A percentile compares a stretch with the other conserved stretches of the same genome.
Evolutionary conservation across 2,329 filamentous ascomycete genomes (phyloP).

Genomic region (Didymella sp.): DNA sequence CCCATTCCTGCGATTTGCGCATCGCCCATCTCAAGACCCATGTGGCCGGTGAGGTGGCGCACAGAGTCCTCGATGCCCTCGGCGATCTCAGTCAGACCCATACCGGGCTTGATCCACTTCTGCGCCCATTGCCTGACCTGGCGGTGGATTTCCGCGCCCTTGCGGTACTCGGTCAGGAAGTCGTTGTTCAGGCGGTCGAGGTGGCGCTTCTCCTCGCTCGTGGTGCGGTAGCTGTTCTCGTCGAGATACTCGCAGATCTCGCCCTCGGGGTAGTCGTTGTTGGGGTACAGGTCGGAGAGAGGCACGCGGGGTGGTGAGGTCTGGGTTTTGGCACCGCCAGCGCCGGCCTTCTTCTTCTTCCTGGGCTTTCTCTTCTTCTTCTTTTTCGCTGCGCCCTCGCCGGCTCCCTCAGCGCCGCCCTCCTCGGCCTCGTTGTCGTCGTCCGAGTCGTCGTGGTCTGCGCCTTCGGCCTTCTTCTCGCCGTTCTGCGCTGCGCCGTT

Average conservation of each 20-base stretch:
- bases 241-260: constrained; percentile 79
- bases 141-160: constrained; percentile 87
- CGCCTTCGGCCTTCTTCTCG: constrained; percentile 53
- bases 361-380: constrained; percentile 85
- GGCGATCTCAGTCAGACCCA: constrained; percentile 80
- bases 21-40: constrained; percentile 79
- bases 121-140: constrained; percentile 86
- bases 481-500: constrained; percentile 41
- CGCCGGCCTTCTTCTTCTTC: constrained; percentile 68
- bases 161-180: constrained; percentile 80
- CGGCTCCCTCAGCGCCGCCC: constrained; percentile 45
- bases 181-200: constrained; percentile 81
- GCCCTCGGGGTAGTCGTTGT: constrained; percentile 75
- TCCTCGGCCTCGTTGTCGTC: constrained; percentile 62
- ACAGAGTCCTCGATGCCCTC: constrained; percentile 88
- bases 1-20: constrained; percentile 81
- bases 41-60: constrained; percentile 76
- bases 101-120: constrained; percentile 80
- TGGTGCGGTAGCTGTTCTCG: constrained; percentile 80
- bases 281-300: constrained; percentile 75
- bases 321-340: constrained; percentile 68
- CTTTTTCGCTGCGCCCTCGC: constrained; percentile 65
- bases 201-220: constrained; percentile 83
- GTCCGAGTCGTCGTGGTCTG: constrained; percentile 62
- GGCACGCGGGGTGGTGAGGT: constrained; percentile 78